Evolutionary conservation across 2,329 filamentous ascomycete species (phyloP).

Genomic region (Colletotrichum sojae): DNA sequence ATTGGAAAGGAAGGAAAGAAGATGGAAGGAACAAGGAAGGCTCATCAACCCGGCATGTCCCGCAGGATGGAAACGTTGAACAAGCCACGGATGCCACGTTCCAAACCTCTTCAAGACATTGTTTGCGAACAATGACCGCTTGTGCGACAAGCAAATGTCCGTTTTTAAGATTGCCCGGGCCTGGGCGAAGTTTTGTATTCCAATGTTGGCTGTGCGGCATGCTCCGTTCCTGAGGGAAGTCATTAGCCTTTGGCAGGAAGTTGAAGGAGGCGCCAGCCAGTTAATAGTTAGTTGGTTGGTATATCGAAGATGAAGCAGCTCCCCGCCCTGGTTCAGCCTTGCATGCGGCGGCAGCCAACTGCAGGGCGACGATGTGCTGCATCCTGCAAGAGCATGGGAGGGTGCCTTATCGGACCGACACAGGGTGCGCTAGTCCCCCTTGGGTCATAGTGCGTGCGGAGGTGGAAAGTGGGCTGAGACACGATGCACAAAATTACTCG

Average conservation of each 20-base stretch:
- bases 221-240: too few species aligned
- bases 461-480: conserved; percentile 27
- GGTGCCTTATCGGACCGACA: conserved; percentile 41
- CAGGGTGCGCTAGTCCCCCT: conserved; percentile 24
- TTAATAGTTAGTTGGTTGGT: too few species aligned
- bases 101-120: conserved; percentile 3
- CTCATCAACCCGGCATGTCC: conserved; percentile 9
- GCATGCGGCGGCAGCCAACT: conserved; percentile 13
- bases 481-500: conserved; percentile 19
- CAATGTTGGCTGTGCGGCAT: too few species aligned
- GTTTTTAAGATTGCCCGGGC: too few species aligned
- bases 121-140: conserved; percentile 15
- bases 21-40: too few species aligned
- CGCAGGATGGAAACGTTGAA: conserved; percentile 7
- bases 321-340: conserved; percentile 27
- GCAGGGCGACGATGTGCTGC: conserved; percentile 8
- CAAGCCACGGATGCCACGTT: conserved; percentile 6
- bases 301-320: conserved; percentile 15
- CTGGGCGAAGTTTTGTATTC: too few species aligned
- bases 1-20: background rate
- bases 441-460: conserved; percentile 23
- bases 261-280: background rate
- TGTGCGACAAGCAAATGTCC: background rate
- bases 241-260: too few species aligned
- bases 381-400: conserved; percentile 15